Conservation (phyloP, 768 basidiomycete genomes). For the Tulasnella sp. region DNA sequence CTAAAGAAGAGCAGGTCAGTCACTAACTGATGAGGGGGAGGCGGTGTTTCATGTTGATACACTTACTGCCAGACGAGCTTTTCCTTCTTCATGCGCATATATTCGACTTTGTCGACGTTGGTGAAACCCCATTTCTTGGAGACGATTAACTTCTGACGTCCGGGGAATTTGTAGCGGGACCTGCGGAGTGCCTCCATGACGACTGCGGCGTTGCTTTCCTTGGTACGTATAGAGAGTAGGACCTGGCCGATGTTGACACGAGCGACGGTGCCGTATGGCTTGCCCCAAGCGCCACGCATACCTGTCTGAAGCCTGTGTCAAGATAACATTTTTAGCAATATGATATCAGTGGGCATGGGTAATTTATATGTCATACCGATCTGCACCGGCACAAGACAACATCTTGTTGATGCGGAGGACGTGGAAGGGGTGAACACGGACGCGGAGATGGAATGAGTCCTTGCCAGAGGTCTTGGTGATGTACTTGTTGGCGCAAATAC, state of each 20-base stretch:
- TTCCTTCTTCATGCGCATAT: constrained; percentile 76
- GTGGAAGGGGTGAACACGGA: constrained; percentile 97
- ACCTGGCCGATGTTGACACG: constrained; percentile 97
- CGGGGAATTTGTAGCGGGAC: constrained; percentile 99
- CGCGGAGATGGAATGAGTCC: constrained; percentile 96
- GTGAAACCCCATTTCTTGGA: constrained; percentile 99
- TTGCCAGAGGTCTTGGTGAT: constrained; percentile 96
- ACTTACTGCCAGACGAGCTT: constrained; percentile 83
- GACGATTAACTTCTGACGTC: constrained; percentile 92
- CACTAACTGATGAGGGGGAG: too few species aligned
- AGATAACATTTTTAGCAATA: not conserved
- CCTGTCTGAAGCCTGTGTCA: constrained; percentile 70
- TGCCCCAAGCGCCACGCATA: constrained; percentile 99
- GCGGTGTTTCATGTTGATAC: not conserved
- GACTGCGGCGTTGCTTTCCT: constrained; percentile 74
- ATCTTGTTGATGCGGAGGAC: constrained; percentile 99
- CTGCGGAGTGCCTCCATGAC: constrained; percentile 96
- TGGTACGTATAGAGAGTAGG: constrained; percentile 83
- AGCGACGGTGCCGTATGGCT: constrained; percentile 92
- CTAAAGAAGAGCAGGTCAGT: constrained; percentile 27
- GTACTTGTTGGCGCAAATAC: constrained; percentile 99
- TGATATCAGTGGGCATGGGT: not conserved
- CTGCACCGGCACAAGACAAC: constrained; percentile 97
- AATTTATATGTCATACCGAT: constrained; percentile 83
- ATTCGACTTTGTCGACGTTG: constrained; percentile 81